Conservation (phyloP, 1,284 basidiomycete genomes). For the Athelia sp. region DNA sequence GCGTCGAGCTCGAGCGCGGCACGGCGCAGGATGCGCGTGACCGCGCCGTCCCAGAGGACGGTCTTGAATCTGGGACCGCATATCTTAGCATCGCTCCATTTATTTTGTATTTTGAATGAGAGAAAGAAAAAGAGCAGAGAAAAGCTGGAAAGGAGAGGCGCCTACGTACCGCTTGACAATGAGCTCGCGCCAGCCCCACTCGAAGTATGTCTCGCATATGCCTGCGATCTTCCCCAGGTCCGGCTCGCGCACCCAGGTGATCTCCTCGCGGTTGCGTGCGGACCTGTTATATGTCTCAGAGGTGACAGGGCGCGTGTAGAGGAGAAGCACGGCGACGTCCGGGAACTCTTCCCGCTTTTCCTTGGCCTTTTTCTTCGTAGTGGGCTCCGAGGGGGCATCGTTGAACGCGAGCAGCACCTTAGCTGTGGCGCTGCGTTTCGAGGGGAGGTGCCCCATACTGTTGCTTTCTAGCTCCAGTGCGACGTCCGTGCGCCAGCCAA, state of each 20-base stretch:
- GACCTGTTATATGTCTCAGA: conserved; percentile 47
- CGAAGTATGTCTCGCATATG: conserved; percentile 81
- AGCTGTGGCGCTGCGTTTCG: conserved; percentile 58
- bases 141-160: no score
- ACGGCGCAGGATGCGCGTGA: conserved; percentile 61
- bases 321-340: conserved; percentile 59
- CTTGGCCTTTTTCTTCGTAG: no score
- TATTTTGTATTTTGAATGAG: no score
- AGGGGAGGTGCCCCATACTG: conserved; percentile 51
- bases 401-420: conserved; percentile 43
- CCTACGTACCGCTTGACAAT: conserved; percentile 56
- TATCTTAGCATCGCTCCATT: no score
- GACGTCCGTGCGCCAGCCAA: conserved; percentile 59
- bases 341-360: conserved; percentile 59
- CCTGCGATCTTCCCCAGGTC: conserved; percentile 69
- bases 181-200: conserved; percentile 80
- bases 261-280: conserved; percentile 21
- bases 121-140: no score
- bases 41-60: conserved; percentile 66
- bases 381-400: no score
- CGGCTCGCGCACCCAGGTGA: conserved; percentile 60
- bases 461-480: conserved; percentile 71
- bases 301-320: conserved; percentile 74
- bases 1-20: conserved; percentile 39
- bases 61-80: conserved; percentile 62